A percentile compares a stretch with the other conserved stretches of the same genome.
phyloP scores from a whole-genome alignment of 148 eudicot species.

The Polygonum maritimum region DNA sequence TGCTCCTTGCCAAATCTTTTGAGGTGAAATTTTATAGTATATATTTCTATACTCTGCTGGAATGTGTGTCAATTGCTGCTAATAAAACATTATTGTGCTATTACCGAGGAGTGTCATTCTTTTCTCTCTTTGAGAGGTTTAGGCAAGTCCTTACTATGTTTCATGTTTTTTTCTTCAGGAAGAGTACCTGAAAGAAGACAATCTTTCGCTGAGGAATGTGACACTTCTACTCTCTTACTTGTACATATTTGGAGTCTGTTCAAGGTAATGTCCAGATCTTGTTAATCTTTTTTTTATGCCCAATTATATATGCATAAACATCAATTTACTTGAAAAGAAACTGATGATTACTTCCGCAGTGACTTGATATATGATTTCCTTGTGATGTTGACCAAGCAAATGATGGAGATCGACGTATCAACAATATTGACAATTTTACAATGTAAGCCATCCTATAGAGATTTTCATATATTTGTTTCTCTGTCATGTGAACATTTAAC shows the following conservation, averaged over 20 bases:
- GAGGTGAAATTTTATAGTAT: conserved; percentile 39
- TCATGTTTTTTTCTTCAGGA: conserved; percentile 34
- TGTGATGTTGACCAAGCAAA: conserved; percentile 61
- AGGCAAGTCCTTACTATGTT: background rate
- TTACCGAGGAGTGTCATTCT: background rate
- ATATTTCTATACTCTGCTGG: background rate
- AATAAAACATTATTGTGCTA: background rate
- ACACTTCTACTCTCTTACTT: conserved; percentile 82
- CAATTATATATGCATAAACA: background rate
- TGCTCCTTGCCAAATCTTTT: conserved; percentile 69
- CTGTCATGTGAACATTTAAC: background rate
- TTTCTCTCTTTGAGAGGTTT: background rate
- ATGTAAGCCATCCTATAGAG: conserved; percentile 33
- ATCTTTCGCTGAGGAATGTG: conserved; percentile 77
- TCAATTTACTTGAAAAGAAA: background rate
- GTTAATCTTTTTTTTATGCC: background rate
- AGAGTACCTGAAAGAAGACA: conserved; percentile 80
- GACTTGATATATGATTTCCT: conserved; percentile 86
- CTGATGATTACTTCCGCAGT: conserved; percentile 38
- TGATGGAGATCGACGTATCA: conserved; percentile 82
- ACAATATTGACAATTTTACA: conserved; percentile 70
- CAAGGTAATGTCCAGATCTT: conserved; percentile 39
- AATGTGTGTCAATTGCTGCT: background rate
- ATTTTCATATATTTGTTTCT: background rate
- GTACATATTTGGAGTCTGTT: conserved; percentile 82